Percentiles rank a stretch among this genome's conserved stretches.
These are phyloP conservation scores for Xylaria sp. DNA, from an alignment of 495 filamentous ascomycete species.

Conservation along the genomic window DNA sequence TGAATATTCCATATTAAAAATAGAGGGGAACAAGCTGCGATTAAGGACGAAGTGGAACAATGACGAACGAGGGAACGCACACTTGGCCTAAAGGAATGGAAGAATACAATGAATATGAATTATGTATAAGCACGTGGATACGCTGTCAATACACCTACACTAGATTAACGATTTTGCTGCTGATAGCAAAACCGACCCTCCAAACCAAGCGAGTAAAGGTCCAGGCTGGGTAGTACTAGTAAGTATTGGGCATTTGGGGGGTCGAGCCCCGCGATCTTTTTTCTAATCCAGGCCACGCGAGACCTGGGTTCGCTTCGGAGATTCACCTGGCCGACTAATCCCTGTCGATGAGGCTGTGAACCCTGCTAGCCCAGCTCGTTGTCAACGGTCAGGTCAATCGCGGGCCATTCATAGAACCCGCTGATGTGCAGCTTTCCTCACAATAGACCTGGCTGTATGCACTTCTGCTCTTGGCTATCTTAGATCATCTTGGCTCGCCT, in stretches of 20 bases:
- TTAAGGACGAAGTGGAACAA: background rate
- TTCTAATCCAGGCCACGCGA: background rate
- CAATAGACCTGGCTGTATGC: background rate
- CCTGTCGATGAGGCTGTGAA: conserved; percentile 26
- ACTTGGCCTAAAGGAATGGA: background rate
- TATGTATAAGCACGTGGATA: conserved; percentile 14
- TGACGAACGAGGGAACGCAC: background rate
- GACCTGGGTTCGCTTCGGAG: conserved; percentile 17
- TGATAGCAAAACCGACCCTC: background rate
- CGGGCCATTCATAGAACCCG: conserved; percentile 2
- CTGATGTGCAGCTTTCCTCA: background rate
- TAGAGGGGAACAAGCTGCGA: background rate
- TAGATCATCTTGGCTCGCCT: background rate
- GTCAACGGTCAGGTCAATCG: no score
- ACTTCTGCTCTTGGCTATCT: background rate
- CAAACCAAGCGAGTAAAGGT: no score
- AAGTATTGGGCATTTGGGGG: background rate
- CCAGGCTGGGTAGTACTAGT: no score
- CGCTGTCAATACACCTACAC: conserved; percentile 3
- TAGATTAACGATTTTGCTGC: background rate
- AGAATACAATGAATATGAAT: background rate
- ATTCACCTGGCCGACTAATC: conserved; percentile 16
- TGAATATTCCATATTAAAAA: background rate
- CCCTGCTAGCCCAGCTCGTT: conserved; percentile 13
- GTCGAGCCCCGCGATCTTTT: conserved; percentile 6